Evolutionary conservation across 176 grass and related monocot genomes (phyloP).

Genomic region (Chrysopogon serrulatus): DNA sequence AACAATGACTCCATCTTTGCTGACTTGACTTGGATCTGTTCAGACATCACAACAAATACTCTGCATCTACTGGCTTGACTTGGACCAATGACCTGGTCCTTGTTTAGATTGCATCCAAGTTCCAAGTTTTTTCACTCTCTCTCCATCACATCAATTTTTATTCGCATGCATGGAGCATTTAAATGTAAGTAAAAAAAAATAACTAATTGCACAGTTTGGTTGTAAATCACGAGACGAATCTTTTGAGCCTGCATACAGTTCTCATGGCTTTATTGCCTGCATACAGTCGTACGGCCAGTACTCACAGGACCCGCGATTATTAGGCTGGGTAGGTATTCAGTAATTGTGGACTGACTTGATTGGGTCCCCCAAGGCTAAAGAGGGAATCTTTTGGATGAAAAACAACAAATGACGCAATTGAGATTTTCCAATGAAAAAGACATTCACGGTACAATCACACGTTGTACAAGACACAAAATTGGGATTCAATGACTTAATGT

Average conservation of each 20-base stretch:
- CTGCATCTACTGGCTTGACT: background rate
- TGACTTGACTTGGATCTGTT: background rate
- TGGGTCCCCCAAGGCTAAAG: background rate
- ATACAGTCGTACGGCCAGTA: background rate
- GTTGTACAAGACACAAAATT: background rate
- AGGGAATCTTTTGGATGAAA: background rate
- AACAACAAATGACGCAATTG: background rate
- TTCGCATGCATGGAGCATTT: no score
- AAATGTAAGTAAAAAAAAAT: no score
- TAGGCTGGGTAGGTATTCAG: background rate
- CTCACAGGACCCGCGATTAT: background rate
- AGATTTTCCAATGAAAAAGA: background rate
- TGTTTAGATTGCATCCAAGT: no score
- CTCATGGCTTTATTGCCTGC: background rate
- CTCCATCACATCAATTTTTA: no score
- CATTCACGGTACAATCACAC: background rate
- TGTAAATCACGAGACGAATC: no score
- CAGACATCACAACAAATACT: background rate
- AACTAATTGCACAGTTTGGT: no score
- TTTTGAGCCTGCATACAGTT: no score
- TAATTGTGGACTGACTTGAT: background rate
- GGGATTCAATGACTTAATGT: background rate
- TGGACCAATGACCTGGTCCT: background rate
- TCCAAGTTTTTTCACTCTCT: no score
- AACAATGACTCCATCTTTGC: background rate